phyloP scores from a whole-genome alignment of 2,329 filamentous ascomycete genomes.

The Triangularia verruculosa region DNA sequence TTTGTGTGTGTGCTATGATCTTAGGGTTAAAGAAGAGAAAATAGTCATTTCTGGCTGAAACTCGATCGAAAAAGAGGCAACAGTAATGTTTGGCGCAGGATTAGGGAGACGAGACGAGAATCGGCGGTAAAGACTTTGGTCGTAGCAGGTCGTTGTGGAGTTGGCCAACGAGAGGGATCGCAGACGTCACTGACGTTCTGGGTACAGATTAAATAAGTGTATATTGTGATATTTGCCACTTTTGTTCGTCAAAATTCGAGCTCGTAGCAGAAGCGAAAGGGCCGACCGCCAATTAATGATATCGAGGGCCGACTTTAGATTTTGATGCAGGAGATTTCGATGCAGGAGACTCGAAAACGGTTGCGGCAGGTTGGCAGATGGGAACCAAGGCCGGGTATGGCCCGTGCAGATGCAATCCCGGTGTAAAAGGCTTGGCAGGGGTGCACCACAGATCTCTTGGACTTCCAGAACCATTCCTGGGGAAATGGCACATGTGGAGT shows the following conservation, averaged over 20 bases:
- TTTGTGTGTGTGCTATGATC: not conserved
- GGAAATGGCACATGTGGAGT: not conserved
- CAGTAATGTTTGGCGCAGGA: not conserved
- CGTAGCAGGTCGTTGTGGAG: not conserved
- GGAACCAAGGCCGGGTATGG: constrained; percentile 1
- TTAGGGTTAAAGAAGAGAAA: not conserved
- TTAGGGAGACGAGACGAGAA: not conserved
- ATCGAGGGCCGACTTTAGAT: not conserved
- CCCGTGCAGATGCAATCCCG: not conserved
- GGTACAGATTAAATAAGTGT: not conserved
- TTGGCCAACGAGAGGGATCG: not conserved
- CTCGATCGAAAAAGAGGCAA: not conserved
- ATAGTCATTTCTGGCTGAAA: not conserved
- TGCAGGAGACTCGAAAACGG: not conserved
- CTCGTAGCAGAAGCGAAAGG: not conserved
- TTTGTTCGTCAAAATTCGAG: not conserved
- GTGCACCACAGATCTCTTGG: not conserved
- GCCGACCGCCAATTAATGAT: not conserved
- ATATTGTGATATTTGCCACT: not conserved
- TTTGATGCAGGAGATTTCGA: not conserved
- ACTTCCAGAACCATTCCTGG: not conserved
- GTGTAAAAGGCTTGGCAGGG: not conserved
- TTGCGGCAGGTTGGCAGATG: not conserved
- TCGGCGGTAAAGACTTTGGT: not conserved
- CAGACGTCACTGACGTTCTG: constrained; percentile 2